A percentile compares a stretch with the other conserved stretches of the same genome.
Conservation (phyloP, 148 eudicot species). For the Nepenthes gracilis region DNA sequence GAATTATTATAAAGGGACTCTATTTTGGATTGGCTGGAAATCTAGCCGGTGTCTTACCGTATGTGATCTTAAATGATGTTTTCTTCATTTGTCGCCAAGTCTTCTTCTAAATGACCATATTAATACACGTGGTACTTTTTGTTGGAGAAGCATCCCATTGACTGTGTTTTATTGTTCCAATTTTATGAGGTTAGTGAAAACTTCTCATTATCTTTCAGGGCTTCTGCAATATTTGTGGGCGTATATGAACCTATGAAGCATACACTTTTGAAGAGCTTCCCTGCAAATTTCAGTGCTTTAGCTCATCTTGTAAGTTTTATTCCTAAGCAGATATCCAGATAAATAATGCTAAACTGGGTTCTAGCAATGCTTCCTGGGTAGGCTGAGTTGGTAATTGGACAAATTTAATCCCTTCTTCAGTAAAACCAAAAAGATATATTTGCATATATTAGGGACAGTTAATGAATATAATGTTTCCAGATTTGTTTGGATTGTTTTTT, state of each 20-base stretch:
- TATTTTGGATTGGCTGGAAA: conserved; percentile 80
- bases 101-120: no score
- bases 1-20: conserved; percentile 58
- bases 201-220: conserved; percentile 34
- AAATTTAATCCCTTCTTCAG: no score
- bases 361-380: no score
- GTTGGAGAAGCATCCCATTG: not conserved
- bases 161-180: not conserved
- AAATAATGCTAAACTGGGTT: no score
- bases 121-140: not conserved
- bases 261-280: conserved; percentile 50
- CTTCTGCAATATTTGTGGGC: conserved; percentile 79
- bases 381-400: no score
- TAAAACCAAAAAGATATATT: no score
- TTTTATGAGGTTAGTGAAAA: not conserved
- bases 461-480: no score
- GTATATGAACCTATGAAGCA: conserved; percentile 79
- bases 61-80: conserved; percentile 15
- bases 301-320: conserved; percentile 72
- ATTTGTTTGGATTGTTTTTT: no score
- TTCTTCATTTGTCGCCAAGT: not conserved
- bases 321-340: not conserved
- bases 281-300: conserved; percentile 65
- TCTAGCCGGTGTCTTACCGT: conserved; percentile 79
- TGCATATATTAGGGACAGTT: no score